phyloP scores from a whole-genome alignment of 2,329 filamentous ascomycete species.

The Phialemoniopsis sp. region DNA sequence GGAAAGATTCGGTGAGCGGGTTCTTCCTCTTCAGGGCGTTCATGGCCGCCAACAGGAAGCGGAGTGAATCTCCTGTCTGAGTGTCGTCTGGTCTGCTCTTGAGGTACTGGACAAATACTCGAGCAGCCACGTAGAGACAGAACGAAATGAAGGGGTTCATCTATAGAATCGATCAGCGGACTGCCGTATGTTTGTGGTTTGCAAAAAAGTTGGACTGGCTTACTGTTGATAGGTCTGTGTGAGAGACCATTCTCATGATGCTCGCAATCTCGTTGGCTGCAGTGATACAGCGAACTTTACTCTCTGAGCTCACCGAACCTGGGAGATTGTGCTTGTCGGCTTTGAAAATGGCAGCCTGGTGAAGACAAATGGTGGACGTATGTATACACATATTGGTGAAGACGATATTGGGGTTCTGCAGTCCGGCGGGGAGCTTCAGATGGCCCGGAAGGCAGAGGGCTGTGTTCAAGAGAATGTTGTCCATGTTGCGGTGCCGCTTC shows the following conservation, averaged over 20 bases:
- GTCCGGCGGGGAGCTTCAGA: slow-evolving; percentile 72
- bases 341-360: slow-evolving; percentile 97
- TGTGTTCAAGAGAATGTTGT: slow-evolving; percentile 86
- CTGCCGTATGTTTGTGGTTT: neutral
- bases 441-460: slow-evolving; percentile 76
- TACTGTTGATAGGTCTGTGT: slow-evolving; percentile 80
- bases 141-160: slow-evolving; percentile 96
- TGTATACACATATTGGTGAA: slow-evolving; percentile 98
- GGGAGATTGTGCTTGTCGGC: slow-evolving; percentile 84
- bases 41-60: slow-evolving; percentile 88
- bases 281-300: slow-evolving; percentile 88
- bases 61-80: slow-evolving; percentile 74
- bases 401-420: slow-evolving; percentile 78
- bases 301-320: slow-evolving; percentile 75
- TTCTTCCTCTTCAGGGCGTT: slow-evolving; percentile 83
- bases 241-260: slow-evolving; percentile 93
- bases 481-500: slow-evolving; percentile 86
- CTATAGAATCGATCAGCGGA: slow-evolving; percentile 37
- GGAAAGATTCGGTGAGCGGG: slow-evolving; percentile 88
- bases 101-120: slow-evolving; percentile 95
- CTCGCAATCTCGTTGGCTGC: slow-evolving; percentile 90
- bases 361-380: slow-evolving; percentile 93
- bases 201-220: slow-evolving; percentile 24
- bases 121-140: slow-evolving; percentile 90
- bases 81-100: slow-evolving; percentile 86